Base-by-base conservation (phyloP, 768 basidiomycete genomes). In the Podaxis carcinomalis region DNA sequence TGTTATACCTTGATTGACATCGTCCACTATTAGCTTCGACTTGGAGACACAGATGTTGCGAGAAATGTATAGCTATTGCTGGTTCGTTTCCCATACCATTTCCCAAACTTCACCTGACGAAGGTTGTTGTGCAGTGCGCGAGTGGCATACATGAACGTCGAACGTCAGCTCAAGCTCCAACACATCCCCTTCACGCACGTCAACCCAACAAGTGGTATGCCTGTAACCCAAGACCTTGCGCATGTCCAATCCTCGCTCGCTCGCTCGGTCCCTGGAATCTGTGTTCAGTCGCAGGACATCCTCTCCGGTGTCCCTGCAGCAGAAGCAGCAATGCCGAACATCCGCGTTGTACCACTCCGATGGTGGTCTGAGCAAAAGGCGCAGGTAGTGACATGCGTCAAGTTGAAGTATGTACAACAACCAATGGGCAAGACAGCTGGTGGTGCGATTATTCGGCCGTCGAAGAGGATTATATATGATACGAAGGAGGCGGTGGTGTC, bases 261-360 rank as follows among this genome's bases (percentile, higher is more conserved):
- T 0, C 86, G 84, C 28, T 87, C 90, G 14, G 87, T 96, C 6
- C 94, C 94, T 0, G 89, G 86, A 1, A 78, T 96, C 2, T 91
- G 89, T 62, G 92, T 96, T 10, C 84, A 89, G 66, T 90, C 93
- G 0, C 79, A 84, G 16, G 85, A 93, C 66, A 89, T 95, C 50
- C 78, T 94, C 21, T 87, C 88, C 0, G 90, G 90, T 5, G 90
- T 88, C 2, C 89, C 91, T 3, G 93, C 93, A 3, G 90, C 88
- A 21, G 93, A 95, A 69, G 93, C 93, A 3, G 93, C 93, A 4
- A 92, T 94, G 91, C 87, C 92, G 5, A 93, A 92, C 68, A 93
- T 95, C 55, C 87, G 89, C 40, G 89, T 95, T 53, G 89, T 93
- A 64, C 90, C 93, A 6, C 78, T 93, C 14, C 88, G 93, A 63